Conservation (phyloP, 352 stramenopile species). For the Saprolegnia diclina region DNA sequence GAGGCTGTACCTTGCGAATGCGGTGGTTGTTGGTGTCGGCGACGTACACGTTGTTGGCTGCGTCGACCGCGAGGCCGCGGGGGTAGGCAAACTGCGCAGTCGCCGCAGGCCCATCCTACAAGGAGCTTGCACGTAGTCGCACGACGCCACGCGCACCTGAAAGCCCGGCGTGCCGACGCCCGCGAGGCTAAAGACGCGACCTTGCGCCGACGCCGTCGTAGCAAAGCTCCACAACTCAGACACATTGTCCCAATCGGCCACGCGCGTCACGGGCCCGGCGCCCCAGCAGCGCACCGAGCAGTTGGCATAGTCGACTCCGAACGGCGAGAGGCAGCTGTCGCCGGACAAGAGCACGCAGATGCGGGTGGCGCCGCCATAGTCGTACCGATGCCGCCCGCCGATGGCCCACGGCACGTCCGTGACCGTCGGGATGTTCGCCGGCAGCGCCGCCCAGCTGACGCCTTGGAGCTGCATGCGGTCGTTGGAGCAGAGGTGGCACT, state of each 20-base stretch:
- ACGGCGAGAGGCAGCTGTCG: constrained; percentile 68
- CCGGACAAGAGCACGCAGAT: constrained; percentile 89
- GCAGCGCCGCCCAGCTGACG: constrained; percentile 53
- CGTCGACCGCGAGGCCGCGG: constrained; percentile 55
- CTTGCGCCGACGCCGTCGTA: constrained; percentile 72
- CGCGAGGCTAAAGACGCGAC: constrained; percentile 85
- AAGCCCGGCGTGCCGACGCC: constrained; percentile 75
- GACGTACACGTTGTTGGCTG: constrained; percentile 50
- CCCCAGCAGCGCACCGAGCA: constrained; percentile 93
- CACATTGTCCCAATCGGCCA: constrained; percentile 40
- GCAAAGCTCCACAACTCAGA: constrained; percentile 66
- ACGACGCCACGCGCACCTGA: too few relatives aligned
- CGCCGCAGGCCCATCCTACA: constrained; percentile 39
- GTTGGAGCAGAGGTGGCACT: constrained; percentile 88
- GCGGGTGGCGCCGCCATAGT: constrained; percentile 79
- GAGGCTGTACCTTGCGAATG: constrained; percentile 61
- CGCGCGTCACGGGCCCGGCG: constrained; percentile 31
- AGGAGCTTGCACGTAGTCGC: too few relatives aligned
- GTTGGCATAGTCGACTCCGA: constrained; percentile 77
- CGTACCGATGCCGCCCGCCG: constrained; percentile 83
- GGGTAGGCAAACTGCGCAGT: constrained; percentile 56
- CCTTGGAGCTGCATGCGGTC: constrained; percentile 90
- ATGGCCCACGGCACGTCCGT: constrained; percentile 92
- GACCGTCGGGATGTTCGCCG: constrained; percentile 89
- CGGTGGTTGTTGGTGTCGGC: constrained; percentile 80